Conservation (phyloP, 2,329 filamentous ascomycete species). For the Hypocrella siamensis region DNA sequence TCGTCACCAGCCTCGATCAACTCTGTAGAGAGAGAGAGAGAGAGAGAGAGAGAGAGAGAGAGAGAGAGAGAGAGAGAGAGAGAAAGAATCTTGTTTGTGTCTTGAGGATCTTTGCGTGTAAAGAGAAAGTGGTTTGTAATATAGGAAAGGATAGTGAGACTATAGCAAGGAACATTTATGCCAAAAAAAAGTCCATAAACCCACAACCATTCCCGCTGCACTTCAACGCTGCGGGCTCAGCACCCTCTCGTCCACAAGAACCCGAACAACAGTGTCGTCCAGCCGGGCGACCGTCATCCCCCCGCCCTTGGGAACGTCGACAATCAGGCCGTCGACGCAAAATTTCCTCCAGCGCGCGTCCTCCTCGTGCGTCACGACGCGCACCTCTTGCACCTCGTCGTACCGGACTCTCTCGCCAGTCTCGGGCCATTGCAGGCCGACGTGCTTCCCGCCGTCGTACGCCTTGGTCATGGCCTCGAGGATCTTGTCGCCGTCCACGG, state of each 20-base stretch:
- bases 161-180: too few relatives aligned
- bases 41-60: too few relatives aligned
- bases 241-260: slow-evolving; percentile 24
- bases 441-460: slow-evolving; percentile 41
- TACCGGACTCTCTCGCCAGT: slow-evolving; percentile 51
- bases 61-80: too few relatives aligned
- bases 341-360: slow-evolving; percentile 68
- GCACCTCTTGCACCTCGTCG: slow-evolving; percentile 50
- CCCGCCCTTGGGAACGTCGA: slow-evolving; percentile 54
- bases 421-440: slow-evolving; percentile 31
- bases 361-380: slow-evolving; percentile 42
- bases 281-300: slow-evolving; percentile 50
- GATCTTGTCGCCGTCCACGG: slow-evolving; percentile 44
- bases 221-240: neutral
- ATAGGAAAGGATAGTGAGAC: too few relatives aligned
- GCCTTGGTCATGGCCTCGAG: slow-evolving; percentile 63
- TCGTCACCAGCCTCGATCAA: too few relatives aligned
- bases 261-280: slow-evolving; percentile 20
- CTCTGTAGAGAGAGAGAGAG: too few relatives aligned
- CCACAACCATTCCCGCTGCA: too few relatives aligned
- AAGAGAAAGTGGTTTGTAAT: too few relatives aligned
- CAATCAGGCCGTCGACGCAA: slow-evolving; percentile 84
- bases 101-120: too few relatives aligned
- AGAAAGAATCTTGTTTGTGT: too few relatives aligned
- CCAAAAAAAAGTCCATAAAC: too few relatives aligned